Evolutionary conservation across 2,329 filamentous ascomycete genomes (phyloP).

Genomic region (Penicillium glabrum): DNA sequence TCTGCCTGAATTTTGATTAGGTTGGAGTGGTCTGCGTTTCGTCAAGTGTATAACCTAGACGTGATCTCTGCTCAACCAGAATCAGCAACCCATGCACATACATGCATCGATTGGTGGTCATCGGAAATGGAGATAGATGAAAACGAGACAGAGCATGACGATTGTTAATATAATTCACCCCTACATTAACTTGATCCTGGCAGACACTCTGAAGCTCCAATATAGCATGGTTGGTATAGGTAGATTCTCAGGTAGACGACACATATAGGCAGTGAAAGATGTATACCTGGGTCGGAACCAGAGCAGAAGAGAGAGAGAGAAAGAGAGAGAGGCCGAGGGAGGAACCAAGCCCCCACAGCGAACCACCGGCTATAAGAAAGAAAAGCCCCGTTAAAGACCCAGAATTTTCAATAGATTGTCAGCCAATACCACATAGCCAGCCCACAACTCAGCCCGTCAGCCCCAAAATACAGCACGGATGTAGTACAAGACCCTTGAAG

Average conservation of each 20-base stretch:
- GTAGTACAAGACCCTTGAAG: not conserved
- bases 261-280: not conserved
- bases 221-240: too few species aligned
- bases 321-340: not conserved
- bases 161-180: not conserved
- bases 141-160: too few species aligned
- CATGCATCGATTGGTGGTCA: not conserved
- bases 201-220: too few species aligned
- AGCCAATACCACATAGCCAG: slow-evolving; percentile 6
- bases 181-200: not conserved
- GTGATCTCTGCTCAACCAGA: not conserved
- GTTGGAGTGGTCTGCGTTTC: not conserved
- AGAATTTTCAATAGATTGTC: not conserved
- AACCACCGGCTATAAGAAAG: not conserved
- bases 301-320: slow-evolving; percentile 5
- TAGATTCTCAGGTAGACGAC: not conserved
- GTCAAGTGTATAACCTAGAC: not conserved
- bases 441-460: not conserved
- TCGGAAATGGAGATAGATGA: not conserved
- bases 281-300: not conserved
- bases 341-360: not conserved
- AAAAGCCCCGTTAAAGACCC: not conserved
- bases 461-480: not conserved
- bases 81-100: not conserved
- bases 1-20: slow-evolving; percentile 27